A percentile compares a stretch with the other conserved stretches of the same genome.
phyloP scores from a whole-genome alignment of 2,329 filamentous ascomycete species.

The Didymella arachidicola region DNA sequence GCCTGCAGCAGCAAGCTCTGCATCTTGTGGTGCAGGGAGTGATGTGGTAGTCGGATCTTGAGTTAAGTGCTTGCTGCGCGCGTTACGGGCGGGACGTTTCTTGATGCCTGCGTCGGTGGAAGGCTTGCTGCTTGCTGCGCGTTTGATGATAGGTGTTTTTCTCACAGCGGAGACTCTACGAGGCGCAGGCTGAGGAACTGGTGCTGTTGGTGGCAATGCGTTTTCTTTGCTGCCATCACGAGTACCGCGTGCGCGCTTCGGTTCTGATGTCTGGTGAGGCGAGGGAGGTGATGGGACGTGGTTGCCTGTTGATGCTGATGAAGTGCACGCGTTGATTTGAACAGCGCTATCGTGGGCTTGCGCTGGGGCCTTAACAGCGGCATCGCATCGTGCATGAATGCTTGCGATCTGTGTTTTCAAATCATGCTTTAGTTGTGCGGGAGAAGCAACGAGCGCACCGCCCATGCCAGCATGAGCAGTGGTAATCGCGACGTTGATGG shows the following conservation, averaged over 20 bases:
- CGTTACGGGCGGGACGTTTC: not conserved
- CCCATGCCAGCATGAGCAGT: constrained; percentile 5
- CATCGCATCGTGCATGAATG: not conserved
- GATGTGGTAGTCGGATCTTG: not conserved
- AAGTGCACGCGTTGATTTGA: not conserved
- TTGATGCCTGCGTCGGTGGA: not conserved
- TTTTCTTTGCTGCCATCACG: constrained; percentile 7
- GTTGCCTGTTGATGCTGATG: not conserved
- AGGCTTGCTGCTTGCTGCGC: not conserved
- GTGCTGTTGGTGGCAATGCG: not conserved
- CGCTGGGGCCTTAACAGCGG: not conserved
- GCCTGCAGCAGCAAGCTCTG: constrained; percentile 3
- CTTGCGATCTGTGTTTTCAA: constrained; percentile 1
- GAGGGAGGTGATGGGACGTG: not conserved
- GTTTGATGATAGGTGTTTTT: constrained; percentile 1
- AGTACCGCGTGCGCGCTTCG: not conserved
- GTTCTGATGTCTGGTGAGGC: not conserved
- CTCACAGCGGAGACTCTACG: not conserved
- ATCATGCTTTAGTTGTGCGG: constrained; percentile 5
- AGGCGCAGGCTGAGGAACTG: not conserved
- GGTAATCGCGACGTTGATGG: constrained; percentile 3
- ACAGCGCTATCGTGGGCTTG: not conserved
- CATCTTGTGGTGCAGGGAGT: not conserved
- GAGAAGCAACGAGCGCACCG: not conserved
- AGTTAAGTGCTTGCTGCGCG: not conserved